Conservation (phyloP, 225 moss, liverwort and hornwort genomes). For the Pseudisothecium myosuroides region DNA sequence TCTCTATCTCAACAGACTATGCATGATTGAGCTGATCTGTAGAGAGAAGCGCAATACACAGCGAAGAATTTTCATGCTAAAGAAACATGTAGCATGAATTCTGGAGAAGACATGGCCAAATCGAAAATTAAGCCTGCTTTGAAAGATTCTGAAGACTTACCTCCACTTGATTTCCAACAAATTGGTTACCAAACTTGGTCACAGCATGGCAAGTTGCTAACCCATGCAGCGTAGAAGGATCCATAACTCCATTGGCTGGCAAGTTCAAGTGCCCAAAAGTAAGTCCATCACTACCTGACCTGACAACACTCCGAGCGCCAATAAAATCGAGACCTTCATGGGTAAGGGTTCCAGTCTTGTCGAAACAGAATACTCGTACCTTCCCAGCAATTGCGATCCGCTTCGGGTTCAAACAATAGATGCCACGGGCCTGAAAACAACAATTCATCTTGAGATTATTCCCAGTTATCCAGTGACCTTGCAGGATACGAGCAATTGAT, state of each 20-base stretch:
- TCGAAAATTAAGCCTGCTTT: background rate
- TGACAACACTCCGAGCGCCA: conserved; percentile 51
- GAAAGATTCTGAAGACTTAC: conserved; percentile 12
- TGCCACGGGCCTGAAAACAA: conserved; percentile 41
- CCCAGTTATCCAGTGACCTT: background rate
- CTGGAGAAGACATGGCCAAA: background rate
- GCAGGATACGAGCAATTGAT: background rate
- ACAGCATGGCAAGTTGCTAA: conserved; percentile 86
- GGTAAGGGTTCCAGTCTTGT: conserved; percentile 88
- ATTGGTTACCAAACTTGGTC: conserved; percentile 60
- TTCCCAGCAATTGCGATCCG: conserved; percentile 86
- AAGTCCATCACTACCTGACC: background rate
- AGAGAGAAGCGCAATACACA: background rate
- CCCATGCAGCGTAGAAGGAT: conserved; percentile 43
- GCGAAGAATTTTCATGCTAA: background rate
- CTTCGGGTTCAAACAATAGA: conserved; percentile 78
- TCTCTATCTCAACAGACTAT: background rate
- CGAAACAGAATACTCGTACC: conserved; percentile 74
- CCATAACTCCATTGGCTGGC: conserved; percentile 7
- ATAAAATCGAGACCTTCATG: conserved; percentile 74
- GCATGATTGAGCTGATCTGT: background rate
- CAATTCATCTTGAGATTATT: background rate
- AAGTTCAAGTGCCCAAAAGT: conserved; percentile 29
- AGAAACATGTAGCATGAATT: background rate
- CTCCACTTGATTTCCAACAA: conserved; percentile 91